A percentile compares a stretch with the other conserved stretches of the same genome.
Evolutionary conservation across 2,329 filamentous ascomycete genomes (phyloP).

Genomic region (Botrytis fabae): DNA sequence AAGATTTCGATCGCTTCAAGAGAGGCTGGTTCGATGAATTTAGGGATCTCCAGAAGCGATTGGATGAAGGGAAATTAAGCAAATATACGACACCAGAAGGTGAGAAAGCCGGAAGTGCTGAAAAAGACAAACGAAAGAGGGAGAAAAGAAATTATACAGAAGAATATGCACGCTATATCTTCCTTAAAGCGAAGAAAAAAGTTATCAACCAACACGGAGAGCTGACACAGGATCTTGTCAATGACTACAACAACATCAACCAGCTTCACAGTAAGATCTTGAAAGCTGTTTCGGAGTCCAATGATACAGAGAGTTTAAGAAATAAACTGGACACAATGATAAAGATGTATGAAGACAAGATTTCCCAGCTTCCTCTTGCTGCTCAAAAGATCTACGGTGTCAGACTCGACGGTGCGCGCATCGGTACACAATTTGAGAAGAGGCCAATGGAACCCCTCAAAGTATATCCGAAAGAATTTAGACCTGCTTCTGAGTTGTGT

Average conservation of each 20-base stretch:
- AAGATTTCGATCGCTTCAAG: constrained; percentile 8
- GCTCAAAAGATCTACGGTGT: neutral
- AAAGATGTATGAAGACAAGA: neutral
- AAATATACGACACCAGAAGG: neutral
- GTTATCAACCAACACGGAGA: neutral
- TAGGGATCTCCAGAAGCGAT: neutral
- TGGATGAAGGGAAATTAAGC: neutral
- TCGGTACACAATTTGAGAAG: constrained; percentile 13
- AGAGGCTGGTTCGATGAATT: constrained; percentile 9
- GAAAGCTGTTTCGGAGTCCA: neutral
- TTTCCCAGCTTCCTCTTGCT: neutral
- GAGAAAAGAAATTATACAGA: neutral
- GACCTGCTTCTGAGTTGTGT: constrained; percentile 56
- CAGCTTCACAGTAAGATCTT: neutral
- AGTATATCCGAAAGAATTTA: constrained; percentile 62
- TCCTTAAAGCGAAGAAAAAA: neutral
- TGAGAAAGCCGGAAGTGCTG: neutral
- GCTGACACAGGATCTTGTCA: neutral
- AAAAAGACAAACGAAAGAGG: neutral
- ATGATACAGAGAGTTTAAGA: neutral
- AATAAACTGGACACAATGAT: neutral
- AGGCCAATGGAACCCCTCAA: constrained; percentile 69
- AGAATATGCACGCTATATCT: neutral
- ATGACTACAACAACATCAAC: constrained; percentile 10
- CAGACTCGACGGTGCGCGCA: constrained; percentile 12